These are phyloP conservation scores for Fusarium sp. DNA, from an alignment of 2,329 filamentous ascomycete species.

Conservation along the genomic window DNA sequence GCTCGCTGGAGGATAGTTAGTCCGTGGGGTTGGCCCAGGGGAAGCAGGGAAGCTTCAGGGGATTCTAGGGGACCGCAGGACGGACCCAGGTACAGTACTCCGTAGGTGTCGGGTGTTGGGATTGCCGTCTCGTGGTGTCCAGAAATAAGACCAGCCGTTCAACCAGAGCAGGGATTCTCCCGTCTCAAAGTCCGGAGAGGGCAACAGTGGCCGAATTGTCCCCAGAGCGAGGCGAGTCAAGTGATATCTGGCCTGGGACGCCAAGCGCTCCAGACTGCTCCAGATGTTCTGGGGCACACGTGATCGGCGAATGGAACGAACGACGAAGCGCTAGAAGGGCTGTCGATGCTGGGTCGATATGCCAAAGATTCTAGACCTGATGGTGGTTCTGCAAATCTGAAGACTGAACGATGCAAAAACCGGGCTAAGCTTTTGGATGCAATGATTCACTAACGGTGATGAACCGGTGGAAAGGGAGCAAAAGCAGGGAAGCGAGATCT, in stretches of 20 bases:
- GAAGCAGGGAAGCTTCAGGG: constrained; percentile 24
- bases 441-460: not conserved
- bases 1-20: constrained; percentile 37
- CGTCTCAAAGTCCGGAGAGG: constrained; percentile 12
- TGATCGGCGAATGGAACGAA: constrained; percentile 22
- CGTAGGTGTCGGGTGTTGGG: not conserved
- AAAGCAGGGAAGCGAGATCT: constrained; percentile 28
- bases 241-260: constrained; percentile 2
- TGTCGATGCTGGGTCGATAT: not conserved
- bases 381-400: not conserved
- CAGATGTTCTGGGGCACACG: constrained; percentile 16
- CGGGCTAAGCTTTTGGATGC: not conserved
- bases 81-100: not conserved
- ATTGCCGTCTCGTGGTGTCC: constrained; percentile 16
- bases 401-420: not conserved
- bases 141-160: constrained; percentile 15
- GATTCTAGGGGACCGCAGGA: constrained; percentile 19
- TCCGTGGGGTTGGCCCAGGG: constrained; percentile 38
- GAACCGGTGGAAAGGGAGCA: not conserved
- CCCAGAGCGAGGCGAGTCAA: constrained; percentile 18
- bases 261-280: constrained; percentile 21
- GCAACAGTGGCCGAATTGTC: constrained; percentile 12
- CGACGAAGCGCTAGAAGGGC: not conserved
- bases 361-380: not conserved
- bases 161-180: constrained; percentile 24